Evolutionary conservation across 2,329 filamentous ascomycete species (phyloP).

Genomic region (Sclerotinia spermophila): DNA sequence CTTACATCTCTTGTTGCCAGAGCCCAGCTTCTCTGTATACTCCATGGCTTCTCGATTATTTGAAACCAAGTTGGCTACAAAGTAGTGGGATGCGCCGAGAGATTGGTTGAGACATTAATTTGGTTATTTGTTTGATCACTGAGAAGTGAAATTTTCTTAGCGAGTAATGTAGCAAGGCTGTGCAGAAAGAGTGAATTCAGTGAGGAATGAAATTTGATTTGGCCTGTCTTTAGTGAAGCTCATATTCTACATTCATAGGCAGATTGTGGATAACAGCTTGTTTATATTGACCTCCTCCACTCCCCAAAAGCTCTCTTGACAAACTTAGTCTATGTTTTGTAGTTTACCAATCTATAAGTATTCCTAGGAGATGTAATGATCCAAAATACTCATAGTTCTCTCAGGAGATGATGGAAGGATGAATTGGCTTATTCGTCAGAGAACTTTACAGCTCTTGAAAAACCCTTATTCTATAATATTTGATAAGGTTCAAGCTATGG

Average conservation of each 20-base stretch:
- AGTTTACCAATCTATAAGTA: neutral
- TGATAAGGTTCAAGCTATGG: neutral
- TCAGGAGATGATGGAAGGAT: neutral
- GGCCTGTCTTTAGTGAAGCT: neutral
- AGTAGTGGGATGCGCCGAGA: neutral
- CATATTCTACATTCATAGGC: neutral
- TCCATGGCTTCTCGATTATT: neutral
- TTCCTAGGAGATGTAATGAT: neutral
- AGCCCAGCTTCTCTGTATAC: neutral
- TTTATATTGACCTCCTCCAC: neutral
- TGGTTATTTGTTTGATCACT: neutral
- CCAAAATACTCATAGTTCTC: neutral
- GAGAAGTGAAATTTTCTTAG: neutral
- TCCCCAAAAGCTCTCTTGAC: neutral
- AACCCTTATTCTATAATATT: neutral
- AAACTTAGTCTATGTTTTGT: neutral
- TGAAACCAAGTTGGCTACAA: neutral
- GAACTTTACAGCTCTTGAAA: neutral
- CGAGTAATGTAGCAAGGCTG: neutral
- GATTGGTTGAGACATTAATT: neutral
- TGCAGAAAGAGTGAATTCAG: neutral
- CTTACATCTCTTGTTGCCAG: slow-evolving; percentile 9
- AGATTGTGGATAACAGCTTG: neutral
- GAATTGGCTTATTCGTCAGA: neutral
- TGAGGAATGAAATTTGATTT: neutral